Evolutionary conservation across 164 flowering plant species (phyloP).

Genomic region (Malania oleifera): DNA sequence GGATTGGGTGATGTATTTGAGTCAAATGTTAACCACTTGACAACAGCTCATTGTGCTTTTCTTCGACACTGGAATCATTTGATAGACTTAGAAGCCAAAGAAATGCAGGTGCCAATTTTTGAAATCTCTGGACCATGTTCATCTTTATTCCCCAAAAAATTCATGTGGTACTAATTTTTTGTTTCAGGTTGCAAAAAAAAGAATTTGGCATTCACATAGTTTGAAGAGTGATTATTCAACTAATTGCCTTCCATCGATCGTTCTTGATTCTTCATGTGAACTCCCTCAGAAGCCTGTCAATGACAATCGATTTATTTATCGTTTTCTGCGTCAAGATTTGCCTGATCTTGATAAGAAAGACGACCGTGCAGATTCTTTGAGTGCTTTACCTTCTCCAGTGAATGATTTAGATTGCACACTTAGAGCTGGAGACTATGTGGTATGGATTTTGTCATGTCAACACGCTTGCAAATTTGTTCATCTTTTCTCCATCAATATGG

Average conservation of each 20-base stretch:
- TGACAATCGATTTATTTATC: slow-evolving; percentile 55
- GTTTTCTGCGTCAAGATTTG: slow-evolving; percentile 48
- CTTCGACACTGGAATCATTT: slow-evolving; percentile 78
- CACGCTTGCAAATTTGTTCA: background rate
- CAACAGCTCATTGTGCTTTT: slow-evolving; percentile 53
- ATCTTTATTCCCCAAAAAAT: background rate
- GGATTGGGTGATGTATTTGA: slow-evolving; percentile 76
- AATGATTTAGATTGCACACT: slow-evolving; percentile 45
- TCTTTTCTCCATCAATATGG: background rate
- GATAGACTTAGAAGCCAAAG: slow-evolving; percentile 90
- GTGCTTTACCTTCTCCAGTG: slow-evolving; percentile 20
- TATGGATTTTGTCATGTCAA: slow-evolving; percentile 23
- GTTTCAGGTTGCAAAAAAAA: slow-evolving; percentile 51
- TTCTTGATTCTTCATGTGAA: slow-evolving; percentile 59
- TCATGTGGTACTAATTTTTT: background rate
- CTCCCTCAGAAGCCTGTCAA: slow-evolving; percentile 24
- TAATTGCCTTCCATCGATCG: slow-evolving; percentile 49
- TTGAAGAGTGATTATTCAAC: slow-evolving; percentile 27
- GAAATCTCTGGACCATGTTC: background rate
- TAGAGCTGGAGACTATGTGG: slow-evolving; percentile 86
- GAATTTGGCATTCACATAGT: slow-evolving; percentile 42
- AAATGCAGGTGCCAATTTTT: slow-evolving; percentile 45
- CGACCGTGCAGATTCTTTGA: slow-evolving; percentile 19
- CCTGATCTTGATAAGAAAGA: slow-evolving; percentile 11
- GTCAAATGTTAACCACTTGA: slow-evolving; percentile 57